Evolutionary conservation across 768 basidiomycete species (phyloP), one percentile per base, ranked within the genome.

Genomic region (Kwoniella shandongensis): DNA sequence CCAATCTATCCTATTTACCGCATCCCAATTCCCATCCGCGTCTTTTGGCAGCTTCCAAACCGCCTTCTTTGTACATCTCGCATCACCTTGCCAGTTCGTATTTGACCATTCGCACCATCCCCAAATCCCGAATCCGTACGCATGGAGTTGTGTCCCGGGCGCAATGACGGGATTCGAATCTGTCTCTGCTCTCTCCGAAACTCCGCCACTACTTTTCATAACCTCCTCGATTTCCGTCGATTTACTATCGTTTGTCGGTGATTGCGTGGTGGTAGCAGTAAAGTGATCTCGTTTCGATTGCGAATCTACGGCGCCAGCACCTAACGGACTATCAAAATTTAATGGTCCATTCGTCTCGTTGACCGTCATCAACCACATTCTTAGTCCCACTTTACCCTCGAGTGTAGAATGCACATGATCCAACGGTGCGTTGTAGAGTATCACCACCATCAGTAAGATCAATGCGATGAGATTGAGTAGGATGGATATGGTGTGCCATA

Each of bases 61-160:
- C 2, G 41, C 46, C 17, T 44, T 51, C 29, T 51, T 58, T 3
- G 56, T 58, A 22, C 56, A 58, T 18, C 27, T 58, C 1, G 56
- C 56, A 44, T 51, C 6, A 22, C 56, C 46, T 26, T 29, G 25
- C 56, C 56, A 58, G 13, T 51, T 46, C 4, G 38, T 45, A 25
- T 58, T 36, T 6, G 42, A 30, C 59, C 59, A 61, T 29, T 50
- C 49, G 22, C 59, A 61, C 59, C 59, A 61, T 30, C 59, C 59
- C 54, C 53, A 61, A 39, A 51, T 47, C 13, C 54, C 59, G 22
- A 61, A 56, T 23, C 59, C 59, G 39, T 61, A 61, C 2, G 56
- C 56, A 39, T 58, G 40, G n/a, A 58, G 32, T n/a, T n/a, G n/a
- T n/a, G n/a, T n/a, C n/a, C n/a, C n/a, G n/a, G n/a, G 36, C 36